Evolutionary conservation across 805 yeast species (phyloP).

Genomic region (Sugiyamaella chiloensis): DNA sequence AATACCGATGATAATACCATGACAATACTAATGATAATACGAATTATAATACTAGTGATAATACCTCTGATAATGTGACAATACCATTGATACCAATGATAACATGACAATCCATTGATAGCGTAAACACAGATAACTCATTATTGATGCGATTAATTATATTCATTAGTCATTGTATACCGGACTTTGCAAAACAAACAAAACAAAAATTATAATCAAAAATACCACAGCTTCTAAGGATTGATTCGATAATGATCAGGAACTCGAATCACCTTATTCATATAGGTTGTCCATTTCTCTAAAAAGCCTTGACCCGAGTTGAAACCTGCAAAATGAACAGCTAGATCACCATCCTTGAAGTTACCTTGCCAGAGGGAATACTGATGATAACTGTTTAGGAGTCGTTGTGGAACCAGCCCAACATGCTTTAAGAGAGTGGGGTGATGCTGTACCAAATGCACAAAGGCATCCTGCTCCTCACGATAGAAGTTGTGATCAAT

Average conservation of each 20-base stretch:
- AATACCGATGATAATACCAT: too few species aligned
- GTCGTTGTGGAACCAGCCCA: conserved; percentile 32
- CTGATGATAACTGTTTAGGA: conserved; percentile 29
- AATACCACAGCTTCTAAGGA: too few species aligned
- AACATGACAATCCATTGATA: too few species aligned
- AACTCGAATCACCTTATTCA: background rate
- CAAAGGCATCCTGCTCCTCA: conserved; percentile 29
- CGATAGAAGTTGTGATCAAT: conserved; percentile 16
- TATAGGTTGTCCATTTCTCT: background rate
- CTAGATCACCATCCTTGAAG: conserved; percentile 29
- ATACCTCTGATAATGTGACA: too few species aligned
- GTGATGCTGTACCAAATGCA: conserved; percentile 21
- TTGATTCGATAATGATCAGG: conserved; percentile 1
- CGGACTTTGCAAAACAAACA: too few species aligned
- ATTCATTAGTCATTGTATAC: too few species aligned
- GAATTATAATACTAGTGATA: too few species aligned
- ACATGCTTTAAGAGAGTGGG: conserved; percentile 23
- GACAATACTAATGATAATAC: too few species aligned
- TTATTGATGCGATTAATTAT: too few species aligned
- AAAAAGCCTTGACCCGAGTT: background rate
- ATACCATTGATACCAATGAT: too few species aligned
- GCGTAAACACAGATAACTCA: too few species aligned
- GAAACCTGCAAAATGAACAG: conserved; percentile 26
- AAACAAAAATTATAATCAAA: too few species aligned
- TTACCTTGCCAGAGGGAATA: conserved; percentile 8